Percentiles rank a stretch among this genome's conserved stretches.
phyloP scores from a whole-genome alignment of 192 early-diverging fungal species.

The Coemansia sp. region DNA sequence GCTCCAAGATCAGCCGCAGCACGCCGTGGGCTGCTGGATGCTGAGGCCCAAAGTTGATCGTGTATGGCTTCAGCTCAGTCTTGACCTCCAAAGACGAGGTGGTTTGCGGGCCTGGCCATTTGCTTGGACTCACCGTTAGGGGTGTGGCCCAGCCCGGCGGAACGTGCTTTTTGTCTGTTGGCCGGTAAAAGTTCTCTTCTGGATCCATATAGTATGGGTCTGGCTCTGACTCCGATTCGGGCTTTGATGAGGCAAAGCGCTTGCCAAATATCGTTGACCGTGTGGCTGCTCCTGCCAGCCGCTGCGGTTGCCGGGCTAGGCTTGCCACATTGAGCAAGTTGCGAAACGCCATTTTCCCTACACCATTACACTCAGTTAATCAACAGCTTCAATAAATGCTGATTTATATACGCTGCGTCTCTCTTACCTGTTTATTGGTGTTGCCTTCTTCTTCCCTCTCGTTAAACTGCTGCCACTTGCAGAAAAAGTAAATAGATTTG shows the following conservation, averaged over 20 bases:
- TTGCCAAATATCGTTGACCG: neutral
- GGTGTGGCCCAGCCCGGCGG: conserved; percentile 47
- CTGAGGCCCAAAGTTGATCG: conserved; percentile 99
- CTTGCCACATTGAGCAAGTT: conserved; percentile 34
- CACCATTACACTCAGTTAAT: neutral
- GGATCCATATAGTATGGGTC: conserved; percentile 20
- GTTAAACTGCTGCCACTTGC: too few species aligned
- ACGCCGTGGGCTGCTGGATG: conserved; percentile 99
- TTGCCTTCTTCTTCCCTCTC: too few species aligned
- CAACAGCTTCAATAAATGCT: neutral
- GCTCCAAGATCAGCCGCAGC: conserved; percentile 88
- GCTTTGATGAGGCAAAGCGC: conserved; percentile 19
- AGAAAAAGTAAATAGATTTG: too few species aligned
- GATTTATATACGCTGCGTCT: too few species aligned
- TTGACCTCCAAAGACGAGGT: conserved; percentile 23
- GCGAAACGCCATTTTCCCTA: conserved; percentile 26
- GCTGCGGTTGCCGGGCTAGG: conserved; percentile 7
- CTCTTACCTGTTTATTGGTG: too few species aligned
- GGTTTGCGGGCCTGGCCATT: conserved; percentile 45
- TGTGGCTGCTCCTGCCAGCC: neutral
- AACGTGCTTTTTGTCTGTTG: conserved; percentile 28
- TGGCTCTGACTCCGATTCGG: neutral
- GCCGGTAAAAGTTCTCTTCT: conserved; percentile 29
- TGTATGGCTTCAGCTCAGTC: conserved; percentile 72
- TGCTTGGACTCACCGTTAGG: conserved; percentile 36